Evolutionary conservation across 75 land plant species (phyloP).

Genomic region (Isoetes taiwanensis): DNA sequence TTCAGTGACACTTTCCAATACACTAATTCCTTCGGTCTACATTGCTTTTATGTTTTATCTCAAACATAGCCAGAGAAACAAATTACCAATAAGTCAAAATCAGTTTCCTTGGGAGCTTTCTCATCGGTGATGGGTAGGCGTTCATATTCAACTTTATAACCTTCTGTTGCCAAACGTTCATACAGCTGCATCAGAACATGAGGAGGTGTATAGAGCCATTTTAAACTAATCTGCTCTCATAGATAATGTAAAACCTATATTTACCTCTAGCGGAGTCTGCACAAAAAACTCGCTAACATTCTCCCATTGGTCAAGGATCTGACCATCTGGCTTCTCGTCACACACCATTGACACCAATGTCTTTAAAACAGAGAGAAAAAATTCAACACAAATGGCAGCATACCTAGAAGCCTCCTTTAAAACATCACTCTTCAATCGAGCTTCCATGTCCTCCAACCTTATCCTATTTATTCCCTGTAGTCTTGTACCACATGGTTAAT

Average conservation of each 20-base stretch:
- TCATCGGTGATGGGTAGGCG: conserved; percentile 96
- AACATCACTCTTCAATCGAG: conserved; percentile 80
- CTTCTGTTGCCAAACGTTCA: conserved; percentile 57
- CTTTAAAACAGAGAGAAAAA: no score
- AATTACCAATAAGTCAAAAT: conserved; percentile 93
- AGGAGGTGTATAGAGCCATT: neutral
- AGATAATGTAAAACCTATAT: no score
- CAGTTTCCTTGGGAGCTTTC: conserved; percentile 84
- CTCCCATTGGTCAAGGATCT: conserved; percentile 99
- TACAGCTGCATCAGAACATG: conserved; percentile 47
- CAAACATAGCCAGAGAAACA: no score
- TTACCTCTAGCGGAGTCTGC: conserved; percentile 88
- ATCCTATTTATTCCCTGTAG: conserved; percentile 77
- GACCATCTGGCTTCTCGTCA: conserved; percentile 97
- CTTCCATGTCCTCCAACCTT: conserved; percentile 96
- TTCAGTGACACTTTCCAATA: no score
- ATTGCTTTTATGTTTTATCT: no score
- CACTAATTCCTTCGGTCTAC: no score
- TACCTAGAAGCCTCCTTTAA: conserved; percentile 78
- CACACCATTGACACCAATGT: no score
- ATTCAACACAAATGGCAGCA: no score
- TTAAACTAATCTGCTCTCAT: no score
- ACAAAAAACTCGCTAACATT: conserved; percentile 48
- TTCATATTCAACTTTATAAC: conserved; percentile 83
- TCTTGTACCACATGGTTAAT: no score